phyloP scores from a whole-genome alignment of 2,329 filamentous ascomycete species.

The Eutypa lata region DNA sequence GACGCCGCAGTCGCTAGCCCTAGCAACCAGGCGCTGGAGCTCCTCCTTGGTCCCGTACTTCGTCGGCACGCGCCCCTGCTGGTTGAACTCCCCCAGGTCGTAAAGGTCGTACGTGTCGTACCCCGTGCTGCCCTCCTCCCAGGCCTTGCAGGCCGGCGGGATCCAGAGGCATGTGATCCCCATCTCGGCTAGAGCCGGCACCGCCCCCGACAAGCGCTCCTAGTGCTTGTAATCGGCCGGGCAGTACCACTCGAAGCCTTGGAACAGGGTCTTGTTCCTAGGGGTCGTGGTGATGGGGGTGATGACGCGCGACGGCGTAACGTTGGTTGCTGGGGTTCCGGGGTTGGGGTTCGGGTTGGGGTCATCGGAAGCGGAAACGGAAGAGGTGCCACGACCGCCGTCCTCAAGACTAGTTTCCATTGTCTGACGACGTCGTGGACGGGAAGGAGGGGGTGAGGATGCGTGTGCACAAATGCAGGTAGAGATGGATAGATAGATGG shows the following conservation, averaged over 20 bases:
- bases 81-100: slow-evolving; percentile 69
- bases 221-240: slow-evolving; percentile 60
- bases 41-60: slow-evolving; percentile 68
- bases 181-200: slow-evolving; percentile 53
- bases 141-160: slow-evolving; percentile 25
- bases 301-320: neutral
- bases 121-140: slow-evolving; percentile 58
- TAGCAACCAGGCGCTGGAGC: slow-evolving; percentile 48
- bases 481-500: no score
- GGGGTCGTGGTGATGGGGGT: neutral
- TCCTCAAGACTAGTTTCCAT: no score
- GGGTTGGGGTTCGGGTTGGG: no score
- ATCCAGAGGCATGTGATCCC: slow-evolving; percentile 65
- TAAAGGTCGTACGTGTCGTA: slow-evolving; percentile 70
- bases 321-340: no score
- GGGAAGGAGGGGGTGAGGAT: neutral
- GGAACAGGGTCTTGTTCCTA: slow-evolving; percentile 34
- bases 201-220: slow-evolving; percentile 48
- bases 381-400: no score
- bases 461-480: no score
- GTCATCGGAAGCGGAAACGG: no score
- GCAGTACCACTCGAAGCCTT: slow-evolving; percentile 71
- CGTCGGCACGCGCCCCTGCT: slow-evolving; percentile 58
- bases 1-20: slow-evolving; percentile 50
- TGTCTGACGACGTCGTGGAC: no score